Conservation (phyloP, 2,329 filamentous ascomycete genomes). For the Xylaria sp. region DNA sequence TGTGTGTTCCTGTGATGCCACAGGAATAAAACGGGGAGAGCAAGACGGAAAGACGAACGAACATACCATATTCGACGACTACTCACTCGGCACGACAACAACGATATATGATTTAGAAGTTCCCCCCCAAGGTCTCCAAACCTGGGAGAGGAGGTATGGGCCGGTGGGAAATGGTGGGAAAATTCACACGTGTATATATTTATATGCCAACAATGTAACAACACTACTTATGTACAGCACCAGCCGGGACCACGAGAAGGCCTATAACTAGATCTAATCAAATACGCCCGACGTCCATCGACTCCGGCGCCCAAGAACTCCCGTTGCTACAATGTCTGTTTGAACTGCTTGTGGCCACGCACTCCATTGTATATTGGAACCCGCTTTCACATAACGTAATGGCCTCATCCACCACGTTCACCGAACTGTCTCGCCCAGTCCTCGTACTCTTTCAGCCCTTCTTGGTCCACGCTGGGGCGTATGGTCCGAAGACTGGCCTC, state of each 20-base stretch:
- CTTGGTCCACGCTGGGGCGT: conserved; percentile 85
- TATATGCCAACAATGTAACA: conserved; percentile 39
- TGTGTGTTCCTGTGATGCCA: neutral
- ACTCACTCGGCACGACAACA: neutral
- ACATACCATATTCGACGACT: neutral
- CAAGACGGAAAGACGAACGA: neutral
- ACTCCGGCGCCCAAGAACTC: conserved; percentile 6
- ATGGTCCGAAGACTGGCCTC: conserved; percentile 84
- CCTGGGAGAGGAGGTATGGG: neutral
- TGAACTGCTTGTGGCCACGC: neutral
- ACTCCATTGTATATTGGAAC: neutral
- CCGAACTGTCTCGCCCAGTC: conserved; percentile 95
- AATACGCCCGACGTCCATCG: conserved; percentile 8
- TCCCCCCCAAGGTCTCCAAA: neutral
- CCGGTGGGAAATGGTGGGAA: neutral
- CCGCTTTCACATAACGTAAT: neutral
- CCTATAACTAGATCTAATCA: conserved; percentile 24
- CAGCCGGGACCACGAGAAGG: conserved; percentile 3
- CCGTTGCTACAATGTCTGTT: neutral
- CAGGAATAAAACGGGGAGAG: neutral
- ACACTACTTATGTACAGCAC: conserved; percentile 35
- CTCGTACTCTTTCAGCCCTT: conserved; percentile 88
- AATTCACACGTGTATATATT: conserved; percentile 25
- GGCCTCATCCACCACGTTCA: conserved; percentile 78
- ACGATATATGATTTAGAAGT: neutral